Base-by-base conservation (phyloP, 768 basidiomycete species). In the Termitomyces eurrhizus region DNA sequence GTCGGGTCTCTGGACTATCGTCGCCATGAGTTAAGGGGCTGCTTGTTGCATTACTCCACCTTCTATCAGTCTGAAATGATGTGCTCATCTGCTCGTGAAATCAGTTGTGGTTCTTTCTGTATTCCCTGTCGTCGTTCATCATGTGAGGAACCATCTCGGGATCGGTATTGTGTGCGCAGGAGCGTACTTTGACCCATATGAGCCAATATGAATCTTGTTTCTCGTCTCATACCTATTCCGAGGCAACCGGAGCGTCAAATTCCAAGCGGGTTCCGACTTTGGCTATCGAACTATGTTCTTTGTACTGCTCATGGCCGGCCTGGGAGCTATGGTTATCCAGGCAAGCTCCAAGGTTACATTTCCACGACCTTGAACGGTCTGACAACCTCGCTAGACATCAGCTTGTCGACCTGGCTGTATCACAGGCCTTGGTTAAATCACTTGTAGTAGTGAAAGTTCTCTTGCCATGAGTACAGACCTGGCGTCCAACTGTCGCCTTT, bases 171-270 rank as follows among this genome's bases (percentile, higher is more conserved):
- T 90, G 18, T 88, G 87, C 51, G 78, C 84, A 5, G 87, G 89
- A n/a, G 89, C 89, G 2, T 90, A 89, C 68, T 87, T 88, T 66
- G 85, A 87, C 62, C 87, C 86, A 86, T 87, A 67, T 63, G 85
- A 72, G n/a, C 16, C 32, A 36, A 16, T 21, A 62, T 50, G 48
- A 29, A 49, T 44, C 42, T 18, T 26, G 33, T n/a, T 41, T 42
- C 44, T 50, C 48, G 44, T 32, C 53, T 52, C 51, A 52, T 52
- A 18, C n/a, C 18, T 12, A 14, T 21, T 11, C 33, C 84, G 84
- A 39, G 88, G 90, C 32, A 92, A 92, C 66, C 90, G 90, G 90
- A 81, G 86, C 26, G 89, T 90, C 21, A 89, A 92, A 72, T 78
- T 92, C 12, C 84, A 89, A 70, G 90, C 89, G 5, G 90, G 90